Percentiles rank a stretch among this genome's conserved stretches.
phyloP scores from a whole-genome alignment of 345 rosid genomes.

The rapeseed (Brassica napus) region Da-Ae NC_063452.1:58327501-58328000 shows the following conservation, averaged over 20 bases:
- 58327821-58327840: constrained; percentile 28
- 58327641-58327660: too few relatives aligned
- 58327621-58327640: not conserved
- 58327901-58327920: constrained; percentile 18
- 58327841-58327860: constrained; percentile 36
- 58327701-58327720: not conserved
- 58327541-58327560: not conserved
- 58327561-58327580: not conserved
- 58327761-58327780: not conserved
- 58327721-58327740: not conserved
- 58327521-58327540: not conserved
- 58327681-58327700: not conserved
- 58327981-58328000: constrained; percentile 6
- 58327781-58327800: constrained; percentile 1
- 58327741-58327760: not conserved
- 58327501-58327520: not conserved
- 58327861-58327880: constrained; percentile 41
- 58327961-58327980: not conserved
- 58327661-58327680: not conserved
- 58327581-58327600: not conserved
- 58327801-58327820: constrained; percentile 9
- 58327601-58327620: not conserved
- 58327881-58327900: constrained; percentile 39
- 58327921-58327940: constrained; percentile 29
- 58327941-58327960: constrained; percentile 10